Evolutionary conservation across 192 early-diverging fungal genomes (phyloP).

Genomic region (Lunasporangiospora selenospora): DNA sequence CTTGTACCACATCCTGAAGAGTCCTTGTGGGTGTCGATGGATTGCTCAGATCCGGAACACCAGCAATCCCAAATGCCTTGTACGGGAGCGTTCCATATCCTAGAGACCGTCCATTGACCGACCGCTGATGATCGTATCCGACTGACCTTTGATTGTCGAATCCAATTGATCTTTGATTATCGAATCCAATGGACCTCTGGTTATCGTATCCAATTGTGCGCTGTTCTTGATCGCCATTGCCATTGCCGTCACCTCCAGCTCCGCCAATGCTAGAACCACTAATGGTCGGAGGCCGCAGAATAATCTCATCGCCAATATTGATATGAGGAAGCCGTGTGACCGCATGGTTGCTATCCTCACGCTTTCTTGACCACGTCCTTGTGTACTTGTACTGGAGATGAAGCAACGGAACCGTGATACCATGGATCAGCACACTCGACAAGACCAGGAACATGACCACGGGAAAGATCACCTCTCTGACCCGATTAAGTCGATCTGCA

Average conservation of each 20-base stretch:
- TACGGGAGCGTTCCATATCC: slow-evolving; percentile 32
- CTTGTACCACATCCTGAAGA: slow-evolving; percentile 45
- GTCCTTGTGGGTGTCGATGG: slow-evolving; percentile 14
- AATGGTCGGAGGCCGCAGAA: slow-evolving; percentile 37
- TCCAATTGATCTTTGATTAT: slow-evolving; percentile 30
- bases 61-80: slow-evolving; percentile 39
- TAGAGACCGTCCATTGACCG: slow-evolving; percentile 36
- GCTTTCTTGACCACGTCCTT: slow-evolving; percentile 41
- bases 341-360: slow-evolving; percentile 42
- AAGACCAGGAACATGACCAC: slow-evolving; percentile 79
- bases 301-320: slow-evolving; percentile 48
- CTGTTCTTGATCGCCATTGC: too few species aligned
- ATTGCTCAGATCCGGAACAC: slow-evolving; percentile 35
- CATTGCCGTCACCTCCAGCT: slow-evolving; percentile 17
- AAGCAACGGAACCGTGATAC: slow-evolving; percentile 79
- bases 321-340: slow-evolving; percentile 39
- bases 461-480: slow-evolving; percentile 52
- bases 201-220: slow-evolving; percentile 33
- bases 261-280: slow-evolving; percentile 21
- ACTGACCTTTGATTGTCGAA: slow-evolving; percentile 34
- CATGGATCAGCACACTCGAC: slow-evolving; percentile 84
- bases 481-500: slow-evolving; percentile 1
- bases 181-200: slow-evolving; percentile 34
- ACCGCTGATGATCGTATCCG: slow-evolving; percentile 34
- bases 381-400: slow-evolving; percentile 58